These are phyloP conservation scores for Cryphonectria parasitica DNA, from an alignment of 2,329 filamentous ascomycete genomes.

Conservation along the genomic window DNA sequence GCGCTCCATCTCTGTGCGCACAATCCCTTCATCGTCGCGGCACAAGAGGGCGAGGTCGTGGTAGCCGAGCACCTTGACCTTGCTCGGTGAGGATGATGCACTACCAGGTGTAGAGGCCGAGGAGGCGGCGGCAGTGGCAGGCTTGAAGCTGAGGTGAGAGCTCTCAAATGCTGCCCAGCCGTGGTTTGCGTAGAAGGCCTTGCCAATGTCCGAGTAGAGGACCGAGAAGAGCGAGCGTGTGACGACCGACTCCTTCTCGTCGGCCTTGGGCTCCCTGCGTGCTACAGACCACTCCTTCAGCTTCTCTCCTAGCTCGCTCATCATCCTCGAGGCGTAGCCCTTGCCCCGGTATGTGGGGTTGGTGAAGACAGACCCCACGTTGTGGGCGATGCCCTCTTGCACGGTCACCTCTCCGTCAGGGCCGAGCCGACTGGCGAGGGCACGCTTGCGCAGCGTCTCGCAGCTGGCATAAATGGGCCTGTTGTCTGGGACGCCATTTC, in stretches of 20 bases:
- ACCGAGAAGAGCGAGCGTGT: slow-evolving; percentile 68
- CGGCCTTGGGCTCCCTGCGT: slow-evolving; percentile 25
- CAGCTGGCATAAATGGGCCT: slow-evolving; percentile 65
- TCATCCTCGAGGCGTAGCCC: slow-evolving; percentile 80
- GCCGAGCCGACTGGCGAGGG: slow-evolving; percentile 48
- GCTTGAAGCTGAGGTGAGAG: slow-evolving; percentile 68
- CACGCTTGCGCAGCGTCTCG: slow-evolving; percentile 65
- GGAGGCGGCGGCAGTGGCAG: slow-evolving; percentile 35
- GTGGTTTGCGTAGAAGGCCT: slow-evolving; percentile 75
- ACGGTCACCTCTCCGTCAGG: slow-evolving; percentile 41
- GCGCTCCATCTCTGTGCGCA: slow-evolving; percentile 57
- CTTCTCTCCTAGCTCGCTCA: slow-evolving; percentile 62
- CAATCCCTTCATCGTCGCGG: slow-evolving; percentile 63
- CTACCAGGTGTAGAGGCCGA: background rate
- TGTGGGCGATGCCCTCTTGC: slow-evolving; percentile 68
- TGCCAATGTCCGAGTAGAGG: slow-evolving; percentile 85
- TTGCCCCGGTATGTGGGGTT: slow-evolving; percentile 67
- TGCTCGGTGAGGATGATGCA: slow-evolving; percentile 30
- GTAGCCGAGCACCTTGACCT: slow-evolving; percentile 54
- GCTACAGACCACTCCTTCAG: slow-evolving; percentile 41
- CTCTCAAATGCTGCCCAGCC: slow-evolving; percentile 80
- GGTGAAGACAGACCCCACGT: slow-evolving; percentile 81
- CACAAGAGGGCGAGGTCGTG: slow-evolving; percentile 66
- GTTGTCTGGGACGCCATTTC: slow-evolving; percentile 40
- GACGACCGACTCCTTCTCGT: slow-evolving; percentile 35